Conservation (phyloP, 148 eudicot genomes). For the Spergularia marina region DNA sequence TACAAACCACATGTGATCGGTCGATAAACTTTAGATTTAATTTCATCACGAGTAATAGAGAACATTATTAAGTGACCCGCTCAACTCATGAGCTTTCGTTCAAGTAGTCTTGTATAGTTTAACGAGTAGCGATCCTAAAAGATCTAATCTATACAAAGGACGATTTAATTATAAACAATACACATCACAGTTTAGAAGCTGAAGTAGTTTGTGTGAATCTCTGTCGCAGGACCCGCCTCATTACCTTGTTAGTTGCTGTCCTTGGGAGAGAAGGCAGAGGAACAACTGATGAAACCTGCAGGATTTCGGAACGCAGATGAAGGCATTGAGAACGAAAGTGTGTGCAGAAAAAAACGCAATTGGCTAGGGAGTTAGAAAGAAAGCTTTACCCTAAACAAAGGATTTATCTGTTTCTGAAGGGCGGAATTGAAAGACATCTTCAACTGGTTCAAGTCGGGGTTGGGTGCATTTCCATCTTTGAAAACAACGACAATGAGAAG, state of each 20-base stretch:
- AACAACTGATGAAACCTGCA: conserved; percentile 64
- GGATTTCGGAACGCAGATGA: neutral
- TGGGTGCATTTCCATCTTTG: conserved; percentile 37
- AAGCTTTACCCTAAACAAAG: conserved; percentile 69
- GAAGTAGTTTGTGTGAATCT: conserved; percentile 46
- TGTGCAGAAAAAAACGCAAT: neutral
- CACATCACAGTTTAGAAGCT: conserved; percentile 41
- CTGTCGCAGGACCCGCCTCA: conserved; percentile 89
- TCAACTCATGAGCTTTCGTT: too few relatives aligned
- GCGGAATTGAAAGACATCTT: conserved; percentile 64
- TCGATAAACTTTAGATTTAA: too few relatives aligned
- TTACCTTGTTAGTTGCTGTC: conserved; percentile 92
- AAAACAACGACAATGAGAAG: conserved; percentile 73
- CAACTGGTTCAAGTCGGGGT: conserved; percentile 40
- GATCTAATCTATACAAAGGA: neutral
- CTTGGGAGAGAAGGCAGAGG: conserved; percentile 68
- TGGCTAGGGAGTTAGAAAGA: neutral
- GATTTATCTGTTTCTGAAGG: conserved; percentile 78
- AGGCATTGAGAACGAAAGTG: neutral
- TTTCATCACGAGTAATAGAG: too few relatives aligned
- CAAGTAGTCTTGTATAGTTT: too few relatives aligned
- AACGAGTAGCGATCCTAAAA: too few relatives aligned
- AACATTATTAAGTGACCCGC: too few relatives aligned
- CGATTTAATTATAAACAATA: neutral
- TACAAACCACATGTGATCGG: too few relatives aligned